Evolutionary conservation across 441 rosid genomes (phyloP), one percentile per base, ranked within the genome.

Genomic region (Euphorbia celastroides): DNA sequence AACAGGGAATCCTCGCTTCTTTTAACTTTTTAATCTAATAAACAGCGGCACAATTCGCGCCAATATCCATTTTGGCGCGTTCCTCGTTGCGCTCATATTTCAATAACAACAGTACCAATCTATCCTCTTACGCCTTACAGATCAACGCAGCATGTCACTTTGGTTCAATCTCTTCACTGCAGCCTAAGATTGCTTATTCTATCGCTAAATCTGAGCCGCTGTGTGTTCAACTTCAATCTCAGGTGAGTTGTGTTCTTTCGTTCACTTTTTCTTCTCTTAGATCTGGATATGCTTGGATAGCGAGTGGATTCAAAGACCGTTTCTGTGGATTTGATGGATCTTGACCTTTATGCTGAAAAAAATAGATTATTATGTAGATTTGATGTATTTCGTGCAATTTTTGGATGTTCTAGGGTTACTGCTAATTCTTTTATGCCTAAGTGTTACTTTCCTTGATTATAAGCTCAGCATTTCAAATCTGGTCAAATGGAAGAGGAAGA

Each of bases 31-130:
- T 12, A 52, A 55, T 11, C 13, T 55, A 17, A 17, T n/a, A 48
- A 9, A 48, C 20, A n/a, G 54, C 54, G 23, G 22, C 54, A 48
- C 23, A 48, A 57, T 57, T 66, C 42, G 62, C 70, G 70, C 70
- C 62, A 67, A 42, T 2, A n/a, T n/a, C 0, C 0, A 5, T n/a
- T 67, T 57, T 57, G 56, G 63, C 70, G 70, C 64, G 44, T 0
- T 11, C 8, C 5, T 13, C n/a, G 30, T 42, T 19, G 11, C 56
- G 13, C 7, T 22, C 22, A 23, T 17, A 28, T 57, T 66, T 67
- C 64, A 11, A 44, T 20, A 11, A 38, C 56, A 26, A 41, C 7
- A 66, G 5, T 20, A 25, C 14, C 14, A 16, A 7, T 6, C 13
- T 14, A 51, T 66, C 23, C n/a, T 55, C 22, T 57, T 48, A 9